phyloP scores from a whole-genome alignment of 371 early-diverging fungal genomes.

The Mortierella sp. region DNA sequence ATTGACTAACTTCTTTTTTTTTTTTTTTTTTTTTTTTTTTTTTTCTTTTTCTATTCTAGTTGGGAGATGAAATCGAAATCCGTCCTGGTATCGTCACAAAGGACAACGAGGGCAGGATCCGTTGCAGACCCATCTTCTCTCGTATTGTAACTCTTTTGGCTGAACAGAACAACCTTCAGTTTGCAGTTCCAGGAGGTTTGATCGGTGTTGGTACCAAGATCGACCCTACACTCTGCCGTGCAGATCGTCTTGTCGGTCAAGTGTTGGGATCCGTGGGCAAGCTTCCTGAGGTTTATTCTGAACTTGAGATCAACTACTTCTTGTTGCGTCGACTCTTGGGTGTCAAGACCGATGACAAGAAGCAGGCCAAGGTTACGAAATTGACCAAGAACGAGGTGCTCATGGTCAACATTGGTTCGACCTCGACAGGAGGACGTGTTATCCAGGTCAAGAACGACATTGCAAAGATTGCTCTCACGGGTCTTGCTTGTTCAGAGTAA shows the following conservation, averaged over 20 bases:
- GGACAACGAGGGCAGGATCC: constrained; percentile 90
- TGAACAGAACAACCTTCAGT: constrained; percentile 94
- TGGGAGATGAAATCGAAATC: constrained; percentile 99
- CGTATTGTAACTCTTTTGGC: constrained; percentile 94
- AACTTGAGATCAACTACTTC: constrained; percentile 97
- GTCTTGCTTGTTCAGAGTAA: constrained; percentile 96
- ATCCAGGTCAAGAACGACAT: constrained; percentile 92
- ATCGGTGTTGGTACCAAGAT: constrained; percentile 99
- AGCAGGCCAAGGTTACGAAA: constrained; percentile 94
- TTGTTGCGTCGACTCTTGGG: constrained; percentile 97
- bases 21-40: constrained; percentile 19
- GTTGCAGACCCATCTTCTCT: constrained; percentile 94
- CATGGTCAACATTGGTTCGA: constrained; percentile 99
- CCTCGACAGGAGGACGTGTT: constrained; percentile 98
- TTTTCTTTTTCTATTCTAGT: constrained; percentile 30
- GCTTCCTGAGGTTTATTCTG: constrained; percentile 96
- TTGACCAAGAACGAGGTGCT: constrained; percentile 95
- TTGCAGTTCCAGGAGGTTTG: constrained; percentile 99
- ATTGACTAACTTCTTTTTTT: too few relatives aligned
- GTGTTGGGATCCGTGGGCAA: constrained; percentile 97
- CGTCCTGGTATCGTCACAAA: constrained; percentile 98
- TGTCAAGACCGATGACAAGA: constrained; percentile 96
- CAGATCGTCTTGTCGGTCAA: constrained; percentile 99
- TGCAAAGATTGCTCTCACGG: constrained; percentile 94
- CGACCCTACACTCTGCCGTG: constrained; percentile 99